Evolutionary conservation across 306 rosid genomes (phyloP), one percentile per base, ranked within the genome.

Genomic region (Glycyrrhiza uralensis): DNA sequence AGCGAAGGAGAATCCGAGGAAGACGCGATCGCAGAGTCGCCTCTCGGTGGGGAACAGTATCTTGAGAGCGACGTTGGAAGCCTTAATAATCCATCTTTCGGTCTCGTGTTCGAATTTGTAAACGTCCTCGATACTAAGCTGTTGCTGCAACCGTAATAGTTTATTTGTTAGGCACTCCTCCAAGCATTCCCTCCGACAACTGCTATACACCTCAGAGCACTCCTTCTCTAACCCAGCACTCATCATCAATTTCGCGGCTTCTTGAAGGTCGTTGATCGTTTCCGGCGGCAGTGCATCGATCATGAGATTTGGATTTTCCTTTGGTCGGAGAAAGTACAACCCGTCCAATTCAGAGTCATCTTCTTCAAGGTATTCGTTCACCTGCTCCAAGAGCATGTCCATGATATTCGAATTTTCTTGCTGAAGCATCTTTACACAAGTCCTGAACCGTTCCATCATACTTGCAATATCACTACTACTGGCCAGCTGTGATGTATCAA

Each of bases 31-130:
- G 9, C 92, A 86, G 61, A 93, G 89, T 10, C 87, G 66, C 0
- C 89, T 84, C 64, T 93, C 98, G 41, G 88, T 87, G 1, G 98
- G 94, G 57, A 89, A 90, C 13, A 93, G 83, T 57, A 90, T 86
- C 45, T 88, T 85, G 29, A 93, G 82, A 24, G 97, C 64, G 5
- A 93, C 86, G 20, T 82, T 90, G 2, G 82, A 77, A 19, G 87
- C 88, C 42, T 93, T 93, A 22, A 80, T 93, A 22, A 80, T 84
- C 98, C 97, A 93, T 26, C 86, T 85, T 20, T 75, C 87, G 15
- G 15, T 44, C 56, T 19, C 18, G 4, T 14, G n/a, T n/a, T n/a
- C n/a, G n/a, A n/a, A n/a, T n/a, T n/a, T n/a, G n/a, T n/a, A n/a
- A n/a, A n/a, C 5, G 29, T 57, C 42, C 19, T 26, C 10, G 0